Evolutionary conservation across 345 rosid genomes (phyloP), one percentile per base, ranked within the genome.

Genomic region (Salix dunnii): DNA sequence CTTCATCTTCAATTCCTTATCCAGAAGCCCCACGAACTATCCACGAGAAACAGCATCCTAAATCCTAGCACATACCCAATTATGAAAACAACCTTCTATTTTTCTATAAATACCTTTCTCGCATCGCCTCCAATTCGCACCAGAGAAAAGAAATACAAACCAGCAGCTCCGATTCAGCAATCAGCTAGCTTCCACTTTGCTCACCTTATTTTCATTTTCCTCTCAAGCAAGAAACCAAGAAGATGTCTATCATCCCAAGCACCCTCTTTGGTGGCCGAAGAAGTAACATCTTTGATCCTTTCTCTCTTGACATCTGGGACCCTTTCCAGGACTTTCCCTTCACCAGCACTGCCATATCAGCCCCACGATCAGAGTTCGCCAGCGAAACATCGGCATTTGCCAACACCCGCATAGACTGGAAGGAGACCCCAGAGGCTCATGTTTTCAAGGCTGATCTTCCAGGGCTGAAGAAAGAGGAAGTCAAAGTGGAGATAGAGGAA

Each of bases 391-490:
- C 67, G 28, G 30, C 68, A 38, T 9, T 73, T 16, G 68, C 55
- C 20, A 61, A 40, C 43, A 67, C 68, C 13, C 74, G 23, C 36
- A 35, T 71, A 2, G 64, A 71, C 36, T 71, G 65, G 31, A 53
- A 53, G 55, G 74, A 71, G 74, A 53, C 74, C 12, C 43, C 48
- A 0, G 65, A 71, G 55, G 65, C 33, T 2, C 48, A 33, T 11
- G 65, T 71, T 30, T 71, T 71, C 1, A 71, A 33, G 42, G 65
- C 48, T 5, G 68, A 73, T 38, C 68, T 73, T 17, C 76, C 68
- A 7, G 76, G 76, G 68, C 33, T 25, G 53, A 73, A 61, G 67
- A 72, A 55, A 58, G 65, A 72, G 75, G 65, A 72, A 58, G 75
- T 33, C 30, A 55, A 28, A 18, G 38, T 70, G 17, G 65, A 53